These are phyloP conservation scores for Evansstolkia leycettana DNA, from an alignment of 495 filamentous ascomycete genomes.

Conservation along the genomic window DNA sequence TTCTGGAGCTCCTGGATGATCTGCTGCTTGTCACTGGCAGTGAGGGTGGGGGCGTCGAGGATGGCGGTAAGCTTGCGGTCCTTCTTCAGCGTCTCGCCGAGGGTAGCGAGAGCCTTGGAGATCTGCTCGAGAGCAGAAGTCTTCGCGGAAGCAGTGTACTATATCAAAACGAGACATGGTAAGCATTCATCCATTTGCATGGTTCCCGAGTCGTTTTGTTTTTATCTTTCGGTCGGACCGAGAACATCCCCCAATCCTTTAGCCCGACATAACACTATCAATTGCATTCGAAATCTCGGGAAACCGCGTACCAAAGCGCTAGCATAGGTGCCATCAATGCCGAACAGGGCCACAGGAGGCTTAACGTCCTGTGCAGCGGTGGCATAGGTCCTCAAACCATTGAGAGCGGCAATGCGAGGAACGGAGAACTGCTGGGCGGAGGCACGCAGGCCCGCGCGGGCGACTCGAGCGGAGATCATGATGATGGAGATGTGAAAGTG, in stretches of 20 bases:
- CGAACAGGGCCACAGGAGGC: constrained; percentile 83
- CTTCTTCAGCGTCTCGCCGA: constrained; percentile 60
- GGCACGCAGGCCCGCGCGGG: constrained; percentile 38
- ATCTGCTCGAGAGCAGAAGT: constrained; percentile 68
- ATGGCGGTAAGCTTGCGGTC: constrained; percentile 68
- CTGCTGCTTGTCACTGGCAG: constrained; percentile 60
- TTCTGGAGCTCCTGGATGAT: constrained; percentile 78
- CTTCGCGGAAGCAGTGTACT: constrained; percentile 96
- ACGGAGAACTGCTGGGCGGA: constrained; percentile 34
- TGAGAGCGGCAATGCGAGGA: constrained; percentile 31
- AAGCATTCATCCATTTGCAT: constrained; percentile 1
- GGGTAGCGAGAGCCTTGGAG: constrained; percentile 57
- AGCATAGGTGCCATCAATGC: constrained; percentile 95
- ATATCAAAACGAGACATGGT: constrained; percentile 3
- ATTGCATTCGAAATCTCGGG: constrained; percentile 9
- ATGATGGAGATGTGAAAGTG: constrained; percentile 11
- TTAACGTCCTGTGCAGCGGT: constrained; percentile 57
- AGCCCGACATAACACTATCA: constrained; percentile 3
- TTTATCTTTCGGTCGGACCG: background rate
- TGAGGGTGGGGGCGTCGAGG: constrained; percentile 70
- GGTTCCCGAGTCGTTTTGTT: constrained; percentile 2
- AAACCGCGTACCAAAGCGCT: constrained; percentile 74
- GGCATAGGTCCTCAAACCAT: constrained; percentile 60
- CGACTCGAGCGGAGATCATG: constrained; percentile 35
- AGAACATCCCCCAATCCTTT: constrained; percentile 1